Conservation (phyloP, 1,284 basidiomycete species). For the Ustilago shanxiensis region DNA sequence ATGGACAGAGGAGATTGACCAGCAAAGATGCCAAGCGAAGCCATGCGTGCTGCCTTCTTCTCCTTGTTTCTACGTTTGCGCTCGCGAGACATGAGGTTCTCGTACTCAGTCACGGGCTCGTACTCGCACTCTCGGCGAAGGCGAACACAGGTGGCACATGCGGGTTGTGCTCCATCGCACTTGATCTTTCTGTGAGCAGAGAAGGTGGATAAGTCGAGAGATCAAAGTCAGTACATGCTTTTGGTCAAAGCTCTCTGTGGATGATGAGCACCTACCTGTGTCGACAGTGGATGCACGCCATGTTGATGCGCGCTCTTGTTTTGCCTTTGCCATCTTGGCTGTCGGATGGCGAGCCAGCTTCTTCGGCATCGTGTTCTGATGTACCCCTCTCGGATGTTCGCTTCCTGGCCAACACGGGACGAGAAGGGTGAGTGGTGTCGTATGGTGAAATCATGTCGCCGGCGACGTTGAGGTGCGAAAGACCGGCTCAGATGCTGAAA, state of each 20-base stretch:
- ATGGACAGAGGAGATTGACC: conserved; percentile 47
- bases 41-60: conserved; percentile 45
- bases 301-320: conserved; percentile 51
- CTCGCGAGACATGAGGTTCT: conserved; percentile 64
- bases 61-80: conserved; percentile 62
- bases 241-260: neutral
- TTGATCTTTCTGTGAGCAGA: conserved; percentile 58
- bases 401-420: conserved; percentile 37
- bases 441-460: conserved; percentile 27
- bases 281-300: conserved; percentile 66
- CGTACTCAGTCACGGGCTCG: conserved; percentile 61
- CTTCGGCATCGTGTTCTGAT: neutral
- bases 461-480: neutral
- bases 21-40: conserved; percentile 44
- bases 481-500: neutral
- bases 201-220: neutral
- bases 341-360: conserved; percentile 35
- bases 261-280: conserved; percentile 46
- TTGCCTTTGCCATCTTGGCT: conserved; percentile 45
- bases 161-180: conserved; percentile 60
- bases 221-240: neutral
- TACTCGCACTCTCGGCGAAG: conserved; percentile 62
- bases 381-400: conserved; percentile 30
- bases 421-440: conserved; percentile 27
- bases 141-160: conserved; percentile 61